A percentile compares a stretch with the other conserved stretches of the same genome.
Evolutionary conservation across 495 filamentous ascomycete genomes (phyloP).

Genomic region (Trichoderma erinaceum): DNA sequence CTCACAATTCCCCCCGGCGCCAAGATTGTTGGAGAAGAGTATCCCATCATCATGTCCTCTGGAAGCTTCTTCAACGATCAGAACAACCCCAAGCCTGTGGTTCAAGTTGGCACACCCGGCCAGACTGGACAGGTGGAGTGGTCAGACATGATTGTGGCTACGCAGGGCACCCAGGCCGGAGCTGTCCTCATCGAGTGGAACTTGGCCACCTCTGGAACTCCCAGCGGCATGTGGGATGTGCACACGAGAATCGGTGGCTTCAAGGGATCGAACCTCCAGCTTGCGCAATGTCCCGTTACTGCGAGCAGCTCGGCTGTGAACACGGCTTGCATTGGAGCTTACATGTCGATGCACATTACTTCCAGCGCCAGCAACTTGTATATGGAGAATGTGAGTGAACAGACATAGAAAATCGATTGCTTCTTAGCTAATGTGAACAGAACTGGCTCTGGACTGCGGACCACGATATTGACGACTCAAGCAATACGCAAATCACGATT

Average conservation of each 20-base stretch:
- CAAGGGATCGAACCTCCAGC: constrained; percentile 69
- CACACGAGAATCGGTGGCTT: constrained; percentile 78
- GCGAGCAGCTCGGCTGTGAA: constrained; percentile 43
- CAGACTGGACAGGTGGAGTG: constrained; percentile 72
- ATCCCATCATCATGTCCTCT: constrained; percentile 76
- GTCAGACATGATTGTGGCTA: constrained; percentile 68
- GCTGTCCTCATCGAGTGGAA: constrained; percentile 89
- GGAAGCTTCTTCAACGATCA: constrained; percentile 57
- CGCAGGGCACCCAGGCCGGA: constrained; percentile 67
- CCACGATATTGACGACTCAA: constrained; percentile 62
- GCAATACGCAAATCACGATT: constrained; percentile 56
- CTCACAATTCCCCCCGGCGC: constrained; percentile 66
- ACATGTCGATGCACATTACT: constrained; percentile 63
- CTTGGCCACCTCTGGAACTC: constrained; percentile 53
- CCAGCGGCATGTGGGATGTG: constrained; percentile 81
- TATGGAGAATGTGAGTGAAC: constrained; percentile 37
- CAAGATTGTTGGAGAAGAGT: constrained; percentile 74
- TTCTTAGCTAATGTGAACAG: not conserved
- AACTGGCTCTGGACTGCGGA: constrained; percentile 41
- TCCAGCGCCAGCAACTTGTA: constrained; percentile 47
- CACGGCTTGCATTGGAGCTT: constrained; percentile 57
- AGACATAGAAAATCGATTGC: constrained; percentile 31
- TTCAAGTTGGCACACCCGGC: constrained; percentile 67
- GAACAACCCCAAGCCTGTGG: constrained; percentile 58
- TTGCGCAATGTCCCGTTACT: constrained; percentile 60